Evolutionary conservation across 768 basidiomycete species (phyloP), one percentile per base, ranked within the genome.

Genomic region (Pleurotus cornucopiae): DNA sequence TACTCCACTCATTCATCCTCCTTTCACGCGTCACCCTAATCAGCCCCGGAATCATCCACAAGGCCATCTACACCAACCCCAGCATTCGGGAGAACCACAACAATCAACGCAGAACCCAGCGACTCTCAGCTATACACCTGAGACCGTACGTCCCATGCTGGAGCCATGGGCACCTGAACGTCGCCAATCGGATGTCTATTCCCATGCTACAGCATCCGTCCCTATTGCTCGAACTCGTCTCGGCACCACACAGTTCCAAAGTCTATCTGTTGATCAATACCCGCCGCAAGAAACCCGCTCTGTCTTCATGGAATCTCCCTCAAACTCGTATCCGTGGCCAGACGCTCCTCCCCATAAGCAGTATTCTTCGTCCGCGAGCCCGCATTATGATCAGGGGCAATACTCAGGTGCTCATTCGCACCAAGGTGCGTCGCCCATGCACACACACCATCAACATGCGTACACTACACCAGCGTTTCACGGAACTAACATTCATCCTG

Each of bases 401-500:
- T 53, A 53, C 39, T 7, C 51, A 9, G 18, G 14, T 21, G 20
- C 37, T 41, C 51, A 53, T 41, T 18, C 46, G 5, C n/a, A 6
- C 51, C 3, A 21, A 23, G 3, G 23, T 23, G 23, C 23, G 23
- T 47, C 25, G 47, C 14, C 43, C 41, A 54, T 60, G 55, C 49
- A 54, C 52, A 30, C 58, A 12, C 60, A 49, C 23, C 57, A 60
- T 23, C 57, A 62, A 12, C n/a, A n/a, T 6, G 26, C 52, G 18
- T 58, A 60, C 44, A 40, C 54, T 30, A 12, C 55, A 30, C 44
- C 45, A 30, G 43, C 49, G n/a, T 46, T 54, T 14, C 38, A 49
- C 41, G 52, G 41, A 46, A 57, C 16, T 45, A 62, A 65, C 25
- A 56, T 62, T 6, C 63, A 62, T 26, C 63, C 70, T 14, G 66